Evolutionary conservation across 805 yeast species (phyloP).

Genomic region (Ogataea salicorniae): DNA sequence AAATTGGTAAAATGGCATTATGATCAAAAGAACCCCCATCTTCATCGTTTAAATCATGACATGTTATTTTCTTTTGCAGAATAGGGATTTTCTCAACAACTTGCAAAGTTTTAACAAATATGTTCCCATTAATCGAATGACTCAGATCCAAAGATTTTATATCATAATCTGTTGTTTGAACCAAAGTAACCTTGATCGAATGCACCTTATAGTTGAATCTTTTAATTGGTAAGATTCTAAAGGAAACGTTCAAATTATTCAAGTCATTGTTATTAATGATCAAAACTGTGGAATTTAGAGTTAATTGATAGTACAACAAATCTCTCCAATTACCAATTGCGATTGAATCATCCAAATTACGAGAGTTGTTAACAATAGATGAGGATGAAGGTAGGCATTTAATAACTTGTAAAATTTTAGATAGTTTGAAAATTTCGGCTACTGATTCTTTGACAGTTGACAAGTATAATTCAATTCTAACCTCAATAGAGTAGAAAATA

Average conservation of each 20-base stretch:
- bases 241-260: conserved; percentile 7
- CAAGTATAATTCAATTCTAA: conserved; percentile 5
- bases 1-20: conserved; percentile 5
- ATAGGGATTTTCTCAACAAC: conserved; percentile 17
- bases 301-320: conserved; percentile 21
- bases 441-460: background rate
- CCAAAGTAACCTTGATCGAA: conserved; percentile 17
- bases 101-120: conserved; percentile 1
- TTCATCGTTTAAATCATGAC: background rate
- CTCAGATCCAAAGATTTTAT: too few species aligned
- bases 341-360: conserved; percentile 11
- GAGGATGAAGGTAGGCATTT: conserved; percentile 8
- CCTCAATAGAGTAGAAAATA: conserved; percentile 14
- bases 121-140: conserved; percentile 1
- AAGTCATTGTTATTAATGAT: conserved; percentile 14
- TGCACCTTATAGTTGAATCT: conserved; percentile 15
- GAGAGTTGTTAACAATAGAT: background rate
- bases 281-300: conserved; percentile 11
- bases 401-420: conserved; percentile 9
- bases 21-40: conserved; percentile 3
- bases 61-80: background rate
- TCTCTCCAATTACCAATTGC: conserved; percentile 31
- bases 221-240: conserved; percentile 24
- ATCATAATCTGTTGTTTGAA: conserved; percentile 20
- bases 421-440: conserved; percentile 5